A percentile compares a stretch with the other conserved stretches of the same genome.
phyloP scores from a whole-genome alignment of 805 yeast species.

The Yamadazyma paraphyllophila region DNA sequence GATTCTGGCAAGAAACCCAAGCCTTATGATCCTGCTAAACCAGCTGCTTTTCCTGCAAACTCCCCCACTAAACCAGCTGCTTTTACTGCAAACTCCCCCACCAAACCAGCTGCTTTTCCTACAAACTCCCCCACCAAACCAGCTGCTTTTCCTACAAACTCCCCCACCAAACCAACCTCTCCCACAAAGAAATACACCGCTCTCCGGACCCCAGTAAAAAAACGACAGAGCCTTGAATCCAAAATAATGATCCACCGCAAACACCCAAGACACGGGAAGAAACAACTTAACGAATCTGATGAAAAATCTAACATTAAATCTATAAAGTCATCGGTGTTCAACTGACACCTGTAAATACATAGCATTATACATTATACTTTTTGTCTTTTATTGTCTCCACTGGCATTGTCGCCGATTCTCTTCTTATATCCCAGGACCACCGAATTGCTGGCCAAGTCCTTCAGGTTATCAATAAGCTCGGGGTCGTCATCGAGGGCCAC shows the following conservation, averaged over 20 bases:
- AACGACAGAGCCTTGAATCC: constrained; percentile 1
- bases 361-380: neutral
- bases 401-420: constrained; percentile 13
- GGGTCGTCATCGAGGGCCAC: constrained; percentile 45
- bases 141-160: neutral
- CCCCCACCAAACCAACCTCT: neutral
- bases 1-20: no score
- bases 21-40: no score
- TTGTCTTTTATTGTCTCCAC: constrained; percentile 13
- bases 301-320: constrained; percentile 14
- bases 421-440: constrained; percentile 14
- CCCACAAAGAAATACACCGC: neutral
- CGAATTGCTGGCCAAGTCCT: constrained; percentile 21
- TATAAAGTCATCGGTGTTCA: constrained; percentile 30
- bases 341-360: constrained; percentile 4
- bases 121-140: neutral
- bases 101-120: neutral
- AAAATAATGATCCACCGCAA: constrained; percentile 7
- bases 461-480: constrained; percentile 14
- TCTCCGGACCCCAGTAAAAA: neutral
- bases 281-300: neutral
- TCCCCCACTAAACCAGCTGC: no score
- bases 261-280: constrained; percentile 5
- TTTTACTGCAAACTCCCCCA: no score
- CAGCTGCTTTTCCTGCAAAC: no score